These are phyloP conservation scores for Leccinum olivaceopallidum DNA, from an alignment of 768 basidiomycete species.

Conservation along the genomic window DNA sequence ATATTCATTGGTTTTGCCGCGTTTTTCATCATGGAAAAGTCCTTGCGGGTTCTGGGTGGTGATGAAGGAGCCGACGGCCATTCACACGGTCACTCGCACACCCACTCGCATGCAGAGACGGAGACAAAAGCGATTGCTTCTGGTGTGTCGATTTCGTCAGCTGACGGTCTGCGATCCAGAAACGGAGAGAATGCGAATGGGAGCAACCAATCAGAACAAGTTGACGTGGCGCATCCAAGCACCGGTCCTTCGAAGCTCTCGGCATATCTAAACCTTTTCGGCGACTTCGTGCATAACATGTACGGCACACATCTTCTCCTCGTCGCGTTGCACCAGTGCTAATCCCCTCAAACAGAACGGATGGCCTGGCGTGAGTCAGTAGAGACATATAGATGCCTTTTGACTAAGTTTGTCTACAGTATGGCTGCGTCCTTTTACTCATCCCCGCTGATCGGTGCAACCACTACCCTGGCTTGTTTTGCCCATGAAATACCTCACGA, in stretches of 20 bases:
- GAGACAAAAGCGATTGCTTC: conserved; percentile 41
- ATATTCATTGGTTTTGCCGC: conserved; percentile 87
- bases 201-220: conserved; percentile 26
- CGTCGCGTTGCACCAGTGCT: conserved; percentile 19
- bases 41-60: conserved; percentile 75
- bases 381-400: conserved; percentile 5
- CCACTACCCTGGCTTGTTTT: conserved; percentile 93
- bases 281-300: conserved; percentile 96
- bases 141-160: conserved; percentile 42
- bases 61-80: conserved; percentile 52
- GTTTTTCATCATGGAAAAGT: conserved; percentile 94
- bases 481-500: conserved; percentile 96
- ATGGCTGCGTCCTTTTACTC: conserved; percentile 98
- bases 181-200: conserved; percentile 27
- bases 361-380: conserved; percentile 80
- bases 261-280: conserved; percentile 90
- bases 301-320: conserved; percentile 31
- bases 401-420: conserved; percentile 37
- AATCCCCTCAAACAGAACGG: conserved; percentile 56
- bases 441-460: conserved; percentile 90
- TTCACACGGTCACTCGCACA: conserved; percentile 56
- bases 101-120: conserved; percentile 47
- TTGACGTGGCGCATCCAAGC: conserved; percentile 25
- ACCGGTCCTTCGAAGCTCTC: conserved; percentile 78
- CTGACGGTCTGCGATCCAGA: conserved; percentile 54